Evolutionary conservation across 257 asterid genomes (phyloP).

Genomic region (Rhazya stricta): DNA sequence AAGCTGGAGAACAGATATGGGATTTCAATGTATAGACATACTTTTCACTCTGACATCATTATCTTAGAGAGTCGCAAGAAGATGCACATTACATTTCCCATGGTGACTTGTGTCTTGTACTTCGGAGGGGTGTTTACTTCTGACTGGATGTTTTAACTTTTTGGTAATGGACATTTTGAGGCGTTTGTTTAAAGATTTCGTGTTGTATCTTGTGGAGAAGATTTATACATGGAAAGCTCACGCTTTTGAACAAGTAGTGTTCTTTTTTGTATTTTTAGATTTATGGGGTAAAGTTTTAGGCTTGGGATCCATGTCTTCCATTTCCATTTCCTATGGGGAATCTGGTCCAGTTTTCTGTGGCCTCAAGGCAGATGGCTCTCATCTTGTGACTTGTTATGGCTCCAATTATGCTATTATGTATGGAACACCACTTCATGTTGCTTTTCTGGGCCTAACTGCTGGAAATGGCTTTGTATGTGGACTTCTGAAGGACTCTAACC

Average conservation of each 20-base stretch:
- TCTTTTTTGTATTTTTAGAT: constrained; percentile 35
- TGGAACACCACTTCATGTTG: constrained; percentile 48
- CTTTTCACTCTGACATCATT: constrained; percentile 2
- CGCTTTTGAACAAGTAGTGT: constrained; percentile 21
- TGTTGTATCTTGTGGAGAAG: constrained; percentile 7
- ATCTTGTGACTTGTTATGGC: constrained; percentile 64
- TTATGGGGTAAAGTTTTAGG: constrained; percentile 41
- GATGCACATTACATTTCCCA: constrained; percentile 7
- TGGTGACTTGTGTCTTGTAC: constrained; percentile 1
- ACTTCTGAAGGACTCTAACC: constrained; percentile 43
- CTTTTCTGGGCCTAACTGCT: constrained; percentile 65
- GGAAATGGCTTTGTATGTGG: constrained; percentile 89
- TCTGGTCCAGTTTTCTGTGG: constrained; percentile 83
- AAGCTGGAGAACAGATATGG: constrained; percentile 1
- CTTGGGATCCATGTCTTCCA: constrained; percentile 88
- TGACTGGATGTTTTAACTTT: constrained; percentile 14
- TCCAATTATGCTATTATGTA: constrained; percentile 55
- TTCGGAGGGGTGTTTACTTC: not conserved
- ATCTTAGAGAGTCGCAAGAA: constrained; percentile 1
- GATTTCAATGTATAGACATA: not conserved
- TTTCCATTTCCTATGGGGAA: constrained; percentile 80
- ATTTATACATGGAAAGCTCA: constrained; percentile 6
- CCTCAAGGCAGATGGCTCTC: constrained; percentile 79
- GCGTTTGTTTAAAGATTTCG: constrained; percentile 15
- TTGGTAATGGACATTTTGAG: constrained; percentile 25